Evolutionary conservation across 1,284 basidiomycete genomes (phyloP), one percentile per base, ranked within the genome.

Genomic region (Fomitopsis pinicola): DNA sequence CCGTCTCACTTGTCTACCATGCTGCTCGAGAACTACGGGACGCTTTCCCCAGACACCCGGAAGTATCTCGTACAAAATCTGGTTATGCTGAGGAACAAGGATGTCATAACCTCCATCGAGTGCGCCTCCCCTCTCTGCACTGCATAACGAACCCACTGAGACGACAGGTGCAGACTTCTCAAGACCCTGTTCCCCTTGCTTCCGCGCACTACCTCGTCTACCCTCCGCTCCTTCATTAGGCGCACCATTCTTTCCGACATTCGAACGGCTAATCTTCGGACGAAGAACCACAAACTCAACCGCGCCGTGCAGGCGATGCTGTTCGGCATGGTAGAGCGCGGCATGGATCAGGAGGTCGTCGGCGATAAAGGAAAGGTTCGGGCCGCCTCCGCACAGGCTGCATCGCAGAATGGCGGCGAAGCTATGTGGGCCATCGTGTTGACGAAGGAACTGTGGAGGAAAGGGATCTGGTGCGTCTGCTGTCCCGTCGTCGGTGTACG

Each of bases 391-490:
- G 75, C 76, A 8, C 71, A 6, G 45, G 26, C 22, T 2, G 75
- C 79, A 35, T 78, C 78, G 40, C 76, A 78, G 63, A 79, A 79
- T 59, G 86, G 87, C 7, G 91, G 93, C 42, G 97, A 98, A 71
- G 96, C 97, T 2, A 92, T 98, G 84, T 99, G 97, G 97, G 97
- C 97, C 1, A 90, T 99, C 50, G 91, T 97, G 55, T 77, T 99
- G 59, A 94, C 96, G 15, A 92, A 94, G 71, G 96, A 99, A 69
- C 80, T 99, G 30, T 99, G 97, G 97, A 86, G 85, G 68, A 98
- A 97, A 76, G 87, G 89, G 40, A 87, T 97, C 44, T 99, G 97
- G 95, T 91, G 65, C 62, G 84, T 77, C 59, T 17, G 30, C 30
- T 33, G 5, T 15, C 22, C 38, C 50, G 30, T 48, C 36, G 17